phyloP scores from a whole-genome alignment of 2,329 filamentous ascomycete species.

The Leptographium wingfieldii region DNA sequence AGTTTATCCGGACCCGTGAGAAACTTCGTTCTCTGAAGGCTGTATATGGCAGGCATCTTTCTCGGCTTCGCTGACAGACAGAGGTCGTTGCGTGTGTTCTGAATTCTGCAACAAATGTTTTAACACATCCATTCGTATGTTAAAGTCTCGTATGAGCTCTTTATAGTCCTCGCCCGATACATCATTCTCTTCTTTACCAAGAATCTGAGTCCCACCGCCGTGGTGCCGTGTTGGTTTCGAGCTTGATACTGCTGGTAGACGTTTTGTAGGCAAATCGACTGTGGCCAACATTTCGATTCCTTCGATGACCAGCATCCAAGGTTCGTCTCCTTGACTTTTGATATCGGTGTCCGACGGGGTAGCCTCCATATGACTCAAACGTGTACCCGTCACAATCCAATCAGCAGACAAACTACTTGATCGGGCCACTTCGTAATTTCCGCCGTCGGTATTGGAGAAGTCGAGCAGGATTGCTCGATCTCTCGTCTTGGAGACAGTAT shows the following conservation, averaged over 20 bases:
- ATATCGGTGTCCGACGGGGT: conserved; percentile 18
- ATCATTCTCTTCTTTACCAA: not conserved
- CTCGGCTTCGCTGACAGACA: not conserved
- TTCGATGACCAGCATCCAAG: conserved; percentile 50
- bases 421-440: conserved; percentile 43
- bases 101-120: conserved; percentile 41
- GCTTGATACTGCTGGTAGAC: not conserved
- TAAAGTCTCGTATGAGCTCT: conserved; percentile 42
- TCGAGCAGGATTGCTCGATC: conserved; percentile 44
- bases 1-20: not conserved
- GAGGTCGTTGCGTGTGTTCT: conserved; percentile 25
- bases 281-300: conserved; percentile 28
- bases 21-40: not conserved
- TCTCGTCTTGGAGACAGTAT: conserved; percentile 17
- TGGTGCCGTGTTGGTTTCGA: not conserved
- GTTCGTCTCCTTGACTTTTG: conserved; percentile 17
- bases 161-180: conserved; percentile 32
- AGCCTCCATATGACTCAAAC: conserved; percentile 30
- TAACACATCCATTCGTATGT: conserved; percentile 41
- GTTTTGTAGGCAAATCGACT: not conserved
- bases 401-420: conserved; percentile 61
- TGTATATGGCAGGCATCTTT: not conserved
- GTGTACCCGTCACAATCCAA: conserved; percentile 49
- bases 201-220: too few relatives aligned
- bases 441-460: conserved; percentile 28